Conservation (phyloP, 768 basidiomycete species). For the Suillus brevipes region DNA sequence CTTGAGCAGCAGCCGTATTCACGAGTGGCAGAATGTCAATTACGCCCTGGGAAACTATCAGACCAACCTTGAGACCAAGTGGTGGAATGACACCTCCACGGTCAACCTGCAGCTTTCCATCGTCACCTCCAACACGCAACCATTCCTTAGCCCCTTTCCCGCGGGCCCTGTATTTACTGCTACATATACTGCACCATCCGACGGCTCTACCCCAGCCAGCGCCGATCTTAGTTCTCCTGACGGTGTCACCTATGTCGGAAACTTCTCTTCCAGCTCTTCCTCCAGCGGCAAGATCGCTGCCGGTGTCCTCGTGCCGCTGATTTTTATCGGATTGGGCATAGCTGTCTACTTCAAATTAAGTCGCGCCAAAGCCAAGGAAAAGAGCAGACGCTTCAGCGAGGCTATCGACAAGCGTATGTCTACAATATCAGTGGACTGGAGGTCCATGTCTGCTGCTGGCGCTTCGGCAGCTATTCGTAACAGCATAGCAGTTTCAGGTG, state of each 20-base stretch:
- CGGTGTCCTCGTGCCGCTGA: conserved; percentile 58
- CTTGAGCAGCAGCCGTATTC: conserved; percentile 42
- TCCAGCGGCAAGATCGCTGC: conserved; percentile 65
- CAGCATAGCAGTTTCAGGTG: conserved; percentile 53
- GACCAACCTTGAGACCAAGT: conserved; percentile 54
- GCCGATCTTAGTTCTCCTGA: conserved; percentile 41
- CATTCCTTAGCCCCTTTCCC: conserved; percentile 53
- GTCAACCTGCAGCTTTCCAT: conserved; percentile 60
- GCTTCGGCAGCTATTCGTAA: conserved; percentile 73
- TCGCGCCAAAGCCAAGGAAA: conserved; percentile 48
- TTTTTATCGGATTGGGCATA: conserved; percentile 49
- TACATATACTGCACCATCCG: conserved; percentile 49
- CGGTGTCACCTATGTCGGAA: conserved; percentile 41
- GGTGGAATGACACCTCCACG: conserved; percentile 65
- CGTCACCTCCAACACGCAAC: conserved; percentile 47
- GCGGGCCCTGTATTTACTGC: conserved; percentile 72
- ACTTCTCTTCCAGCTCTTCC: conserved; percentile 36
- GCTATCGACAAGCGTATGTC: conserved; percentile 82
- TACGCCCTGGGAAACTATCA: conserved; percentile 50
- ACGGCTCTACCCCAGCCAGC: conserved; percentile 38
- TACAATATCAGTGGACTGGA: conserved; percentile 78
- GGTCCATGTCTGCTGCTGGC: conserved; percentile 65
- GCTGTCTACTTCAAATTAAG: conserved; percentile 53
- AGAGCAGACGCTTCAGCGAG: conserved; percentile 61
- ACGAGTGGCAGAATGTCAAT: conserved; percentile 57